phyloP scores from a whole-genome alignment of 345 rosid species.

The Lepidium africanum region DNA sequence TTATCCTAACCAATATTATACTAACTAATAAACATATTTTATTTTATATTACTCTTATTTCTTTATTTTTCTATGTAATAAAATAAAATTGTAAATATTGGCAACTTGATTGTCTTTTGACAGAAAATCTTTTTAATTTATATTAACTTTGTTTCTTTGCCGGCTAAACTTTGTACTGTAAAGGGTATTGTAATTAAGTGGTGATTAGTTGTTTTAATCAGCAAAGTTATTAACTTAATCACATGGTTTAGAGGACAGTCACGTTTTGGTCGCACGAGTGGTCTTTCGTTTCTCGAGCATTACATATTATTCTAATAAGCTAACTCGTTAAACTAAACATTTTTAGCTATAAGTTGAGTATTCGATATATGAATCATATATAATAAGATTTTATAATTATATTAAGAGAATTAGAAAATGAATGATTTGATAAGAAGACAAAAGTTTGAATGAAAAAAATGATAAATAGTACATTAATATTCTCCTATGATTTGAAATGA shows the following conservation, averaged over 20 bases:
- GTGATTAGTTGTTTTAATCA: conserved; percentile 14
- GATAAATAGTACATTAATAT: conserved; percentile 15
- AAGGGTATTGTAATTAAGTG: not conserved
- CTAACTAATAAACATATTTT: not conserved
- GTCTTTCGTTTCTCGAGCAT: conserved; percentile 54
- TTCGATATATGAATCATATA: not conserved
- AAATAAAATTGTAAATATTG: no score
- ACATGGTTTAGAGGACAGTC: conserved; percentile 32
- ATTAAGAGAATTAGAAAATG: not conserved
- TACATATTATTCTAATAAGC: conserved; percentile 12
- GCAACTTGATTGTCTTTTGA: no score
- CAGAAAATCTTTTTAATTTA: not conserved
- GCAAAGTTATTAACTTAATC: conserved; percentile 4
- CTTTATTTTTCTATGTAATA: no score
- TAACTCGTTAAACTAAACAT: not conserved
- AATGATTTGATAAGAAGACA: conserved; percentile 3
- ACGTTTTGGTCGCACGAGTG: conserved; percentile 62
- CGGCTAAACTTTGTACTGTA: not conserved
- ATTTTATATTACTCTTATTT: no score
- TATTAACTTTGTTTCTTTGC: not conserved
- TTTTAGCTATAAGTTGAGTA: not conserved
- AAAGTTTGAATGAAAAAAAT: not conserved
- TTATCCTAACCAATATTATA: not conserved
- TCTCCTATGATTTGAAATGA: conserved; percentile 17
- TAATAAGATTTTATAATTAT: not conserved